Percentiles rank a stretch among this genome's conserved stretches.
phyloP scores from a whole-genome alignment of 495 filamentous ascomycete species.

The Aspergillus cavernicola region DNA sequence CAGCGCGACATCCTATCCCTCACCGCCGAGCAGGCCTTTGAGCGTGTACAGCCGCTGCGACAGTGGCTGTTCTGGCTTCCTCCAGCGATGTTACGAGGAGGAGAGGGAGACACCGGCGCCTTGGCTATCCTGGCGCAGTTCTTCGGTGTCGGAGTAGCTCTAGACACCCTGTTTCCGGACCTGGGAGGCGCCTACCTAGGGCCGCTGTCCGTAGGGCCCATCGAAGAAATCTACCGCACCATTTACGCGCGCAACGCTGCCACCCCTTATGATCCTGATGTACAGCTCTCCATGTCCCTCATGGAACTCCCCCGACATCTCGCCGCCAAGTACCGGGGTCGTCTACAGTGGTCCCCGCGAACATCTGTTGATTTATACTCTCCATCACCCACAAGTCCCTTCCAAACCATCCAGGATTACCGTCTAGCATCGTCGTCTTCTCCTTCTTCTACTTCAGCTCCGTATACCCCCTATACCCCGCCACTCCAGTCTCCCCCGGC shows the following conservation, averaged over 20 bases:
- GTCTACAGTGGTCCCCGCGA: constrained; percentile 38
- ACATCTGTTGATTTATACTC: constrained; percentile 38
- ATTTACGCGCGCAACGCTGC: constrained; percentile 31
- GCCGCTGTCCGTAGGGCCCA: constrained; percentile 66
- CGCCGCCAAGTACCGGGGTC: constrained; percentile 33
- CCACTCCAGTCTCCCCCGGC: constrained; percentile 41
- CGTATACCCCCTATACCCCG: constrained; percentile 40
- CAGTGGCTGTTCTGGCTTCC: constrained; percentile 97
- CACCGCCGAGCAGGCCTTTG: constrained; percentile 77
- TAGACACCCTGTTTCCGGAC: constrained; percentile 90
- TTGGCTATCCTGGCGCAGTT: constrained; percentile 76
- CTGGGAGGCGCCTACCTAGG: constrained; percentile 84
- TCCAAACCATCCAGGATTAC: constrained; percentile 34
- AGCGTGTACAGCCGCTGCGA: constrained; percentile 77
- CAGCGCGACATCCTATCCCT: constrained; percentile 69
- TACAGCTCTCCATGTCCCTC: constrained; percentile 31
- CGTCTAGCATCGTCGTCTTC: constrained; percentile 35
- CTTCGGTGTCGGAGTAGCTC: constrained; percentile 78
- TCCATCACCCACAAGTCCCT: constrained; percentile 38
- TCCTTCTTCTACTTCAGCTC: constrained; percentile 36
- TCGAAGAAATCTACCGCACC: constrained; percentile 72
- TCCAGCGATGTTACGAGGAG: constrained; percentile 60
- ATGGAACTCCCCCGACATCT: constrained; percentile 41
- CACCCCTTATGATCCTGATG: constrained; percentile 34
- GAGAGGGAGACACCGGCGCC: constrained; percentile 37